A percentile compares a stretch with the other conserved stretches of the same genome.
phyloP scores from a whole-genome alignment of 75 land plant species.

The Pinus albicaulis region DNA sequence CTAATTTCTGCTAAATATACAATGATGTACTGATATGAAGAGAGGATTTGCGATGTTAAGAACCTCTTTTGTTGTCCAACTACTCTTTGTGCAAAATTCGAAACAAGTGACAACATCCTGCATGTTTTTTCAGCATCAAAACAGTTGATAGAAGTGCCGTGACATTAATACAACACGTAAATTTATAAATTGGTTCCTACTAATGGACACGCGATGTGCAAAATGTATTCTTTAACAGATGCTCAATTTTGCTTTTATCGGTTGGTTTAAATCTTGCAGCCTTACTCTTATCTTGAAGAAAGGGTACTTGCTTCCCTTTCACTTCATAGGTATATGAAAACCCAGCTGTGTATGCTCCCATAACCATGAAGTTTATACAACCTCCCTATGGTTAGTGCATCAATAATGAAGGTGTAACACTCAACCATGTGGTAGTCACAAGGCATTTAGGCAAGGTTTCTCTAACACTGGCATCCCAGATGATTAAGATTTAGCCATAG shows the following conservation, averaged over 20 bases:
- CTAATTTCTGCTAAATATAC: too few species aligned
- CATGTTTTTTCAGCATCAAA: neutral
- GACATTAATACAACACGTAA: neutral
- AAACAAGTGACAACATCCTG: constrained; percentile 36
- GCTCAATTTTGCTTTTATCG: neutral
- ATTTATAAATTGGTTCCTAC: too few species aligned
- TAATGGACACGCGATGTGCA: too few species aligned
- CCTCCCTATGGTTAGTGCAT: constrained; percentile 27
- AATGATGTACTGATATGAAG: too few species aligned
- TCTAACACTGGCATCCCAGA: constrained; percentile 21
- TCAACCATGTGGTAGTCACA: constrained; percentile 44
- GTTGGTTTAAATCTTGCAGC: neutral
- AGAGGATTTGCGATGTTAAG: too few species aligned
- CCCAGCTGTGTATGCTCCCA: constrained; percentile 17
- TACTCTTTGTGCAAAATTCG: constrained; percentile 26
- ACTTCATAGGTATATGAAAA: constrained; percentile 18
- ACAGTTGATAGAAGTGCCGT: neutral
- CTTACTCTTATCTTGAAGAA: constrained; percentile 32
- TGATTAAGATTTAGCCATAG: constrained; percentile 33
- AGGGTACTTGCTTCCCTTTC: constrained; percentile 41
- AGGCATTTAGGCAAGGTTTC: constrained; percentile 16
- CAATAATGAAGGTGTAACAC: constrained; percentile 20
- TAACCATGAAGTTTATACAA: constrained; percentile 27
- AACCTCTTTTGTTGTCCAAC: too few species aligned
- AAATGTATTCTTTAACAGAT: too few species aligned